Conservation (phyloP, 495 filamentous ascomycete genomes). For the Amniculicola lignicola region DNA sequence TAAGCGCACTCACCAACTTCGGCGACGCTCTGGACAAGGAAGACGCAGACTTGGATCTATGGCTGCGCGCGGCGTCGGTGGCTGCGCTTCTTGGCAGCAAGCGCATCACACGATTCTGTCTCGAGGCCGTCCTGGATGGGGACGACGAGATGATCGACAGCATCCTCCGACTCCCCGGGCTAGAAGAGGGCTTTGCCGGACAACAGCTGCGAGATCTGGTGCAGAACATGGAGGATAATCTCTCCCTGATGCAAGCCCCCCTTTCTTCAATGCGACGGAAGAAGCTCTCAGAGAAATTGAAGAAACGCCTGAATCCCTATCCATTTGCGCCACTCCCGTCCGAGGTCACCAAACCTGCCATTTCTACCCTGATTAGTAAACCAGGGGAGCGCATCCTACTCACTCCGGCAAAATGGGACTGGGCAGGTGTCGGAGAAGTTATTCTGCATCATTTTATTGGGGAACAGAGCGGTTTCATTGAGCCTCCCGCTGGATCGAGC, state of each 20-base stretch:
- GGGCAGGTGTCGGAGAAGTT: slow-evolving; percentile 55
- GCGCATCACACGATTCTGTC: slow-evolving; percentile 76
- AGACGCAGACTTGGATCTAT: slow-evolving; percentile 90
- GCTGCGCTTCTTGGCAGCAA: slow-evolving; percentile 70
- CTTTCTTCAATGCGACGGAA: slow-evolving; percentile 62
- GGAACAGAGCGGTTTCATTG: slow-evolving; percentile 44
- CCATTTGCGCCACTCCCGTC: slow-evolving; percentile 63
- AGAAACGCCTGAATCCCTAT: slow-evolving; percentile 68
- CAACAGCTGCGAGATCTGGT: slow-evolving; percentile 68
- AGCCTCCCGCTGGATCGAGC: slow-evolving; percentile 35
- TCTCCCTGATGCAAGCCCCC: slow-evolving; percentile 64
- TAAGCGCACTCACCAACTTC: slow-evolving; percentile 53
- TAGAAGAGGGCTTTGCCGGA: slow-evolving; percentile 81
- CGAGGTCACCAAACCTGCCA: not conserved
- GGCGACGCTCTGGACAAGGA: slow-evolving; percentile 79
- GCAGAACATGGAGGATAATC: slow-evolving; percentile 63
- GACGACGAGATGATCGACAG: slow-evolving; percentile 70
- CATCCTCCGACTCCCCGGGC: slow-evolving; percentile 69
- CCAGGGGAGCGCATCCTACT: slow-evolving; percentile 33
- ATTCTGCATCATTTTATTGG: slow-evolving; percentile 52
- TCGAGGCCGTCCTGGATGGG: slow-evolving; percentile 86
- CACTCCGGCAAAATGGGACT: slow-evolving; percentile 43
- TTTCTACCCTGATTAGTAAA: not conserved
- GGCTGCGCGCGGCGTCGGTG: slow-evolving; percentile 79
- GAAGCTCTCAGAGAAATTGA: slow-evolving; percentile 60